A percentile compares a stretch with the other conserved stretches of the same genome.
Conservation (phyloP, 1,139 yeast genomes). For the Ogataea hybrid region DNA sequence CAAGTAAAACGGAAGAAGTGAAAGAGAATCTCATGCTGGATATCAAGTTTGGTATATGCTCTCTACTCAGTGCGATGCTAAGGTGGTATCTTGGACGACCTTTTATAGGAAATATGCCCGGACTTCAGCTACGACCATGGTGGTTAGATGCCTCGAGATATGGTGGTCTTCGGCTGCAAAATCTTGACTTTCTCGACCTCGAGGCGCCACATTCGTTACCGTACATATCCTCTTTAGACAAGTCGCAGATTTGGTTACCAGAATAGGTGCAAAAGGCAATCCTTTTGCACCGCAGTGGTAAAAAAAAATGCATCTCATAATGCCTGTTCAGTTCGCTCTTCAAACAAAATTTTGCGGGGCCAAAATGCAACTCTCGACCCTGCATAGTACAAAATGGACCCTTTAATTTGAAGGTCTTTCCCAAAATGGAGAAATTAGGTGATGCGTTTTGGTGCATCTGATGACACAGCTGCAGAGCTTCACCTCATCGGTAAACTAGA, state of each 20-base stretch:
- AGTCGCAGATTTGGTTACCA: slow-evolving; percentile 1
- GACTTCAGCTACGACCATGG: slow-evolving; percentile 2
- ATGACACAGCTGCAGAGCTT: slow-evolving; percentile 2
- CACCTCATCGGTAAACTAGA: slow-evolving; percentile 1
- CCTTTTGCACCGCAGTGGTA: slow-evolving; percentile 1
- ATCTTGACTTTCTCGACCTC: slow-evolving; percentile 2
- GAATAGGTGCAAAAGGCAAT: slow-evolving; percentile 2
- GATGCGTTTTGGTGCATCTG: slow-evolving; percentile 1
- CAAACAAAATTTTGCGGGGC: slow-evolving; percentile 1
- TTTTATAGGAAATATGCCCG: neutral
- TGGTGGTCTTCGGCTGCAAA: neutral
- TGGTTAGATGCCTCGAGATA: slow-evolving; percentile 1
- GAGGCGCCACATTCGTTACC: slow-evolving; percentile 3
- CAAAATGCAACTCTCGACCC: slow-evolving; percentile 2
- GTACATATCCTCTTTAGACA: slow-evolving; percentile 1
- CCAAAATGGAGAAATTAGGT: slow-evolving; percentile 2
- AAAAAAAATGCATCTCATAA: slow-evolving; percentile 1
- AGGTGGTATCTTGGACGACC: slow-evolving; percentile 1
- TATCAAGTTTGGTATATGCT: slow-evolving; percentile 1
- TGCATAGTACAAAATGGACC: slow-evolving; percentile 1
- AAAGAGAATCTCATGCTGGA: slow-evolving; percentile 1
- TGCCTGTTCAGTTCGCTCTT: slow-evolving; percentile 2
- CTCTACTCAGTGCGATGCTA: slow-evolving; percentile 2
- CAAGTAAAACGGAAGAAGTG: slow-evolving; percentile 2
- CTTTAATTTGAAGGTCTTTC: slow-evolving; percentile 1